Percentiles rank a stretch among this genome's conserved stretches.
Conservation (phyloP, 2,329 filamentous ascomycete species). For the Dactylellina cionopaga region DNA sequence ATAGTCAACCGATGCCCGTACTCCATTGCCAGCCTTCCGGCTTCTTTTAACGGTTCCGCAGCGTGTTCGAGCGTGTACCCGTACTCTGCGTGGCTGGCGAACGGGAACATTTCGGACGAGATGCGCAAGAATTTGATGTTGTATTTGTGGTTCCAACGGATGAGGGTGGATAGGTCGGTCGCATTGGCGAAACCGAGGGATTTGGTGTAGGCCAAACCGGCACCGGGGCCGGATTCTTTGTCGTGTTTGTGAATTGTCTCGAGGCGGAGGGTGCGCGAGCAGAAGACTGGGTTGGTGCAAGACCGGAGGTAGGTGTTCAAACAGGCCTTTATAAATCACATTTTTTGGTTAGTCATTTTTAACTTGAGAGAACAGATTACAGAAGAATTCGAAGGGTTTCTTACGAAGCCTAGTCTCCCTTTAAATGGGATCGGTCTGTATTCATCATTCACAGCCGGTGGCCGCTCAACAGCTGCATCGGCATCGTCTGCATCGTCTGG, state of each 20-base stretch:
- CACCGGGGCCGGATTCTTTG: conserved; percentile 29
- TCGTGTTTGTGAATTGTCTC: conserved; percentile 90
- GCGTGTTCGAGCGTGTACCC: conserved; percentile 91
- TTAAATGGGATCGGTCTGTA: conserved; percentile 89
- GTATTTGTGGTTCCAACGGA: conserved; percentile 91
- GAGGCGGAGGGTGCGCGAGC: conserved; percentile 89
- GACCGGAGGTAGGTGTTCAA: conserved; percentile 89
- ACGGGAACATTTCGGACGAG: conserved; percentile 96
- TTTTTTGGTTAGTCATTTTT: conserved; percentile 5
- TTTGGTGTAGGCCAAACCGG: conserved; percentile 75
- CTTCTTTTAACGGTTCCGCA: conserved; percentile 77
- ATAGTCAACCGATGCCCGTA: conserved; percentile 86
- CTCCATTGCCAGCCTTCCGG: conserved; percentile 78
- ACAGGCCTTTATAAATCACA: conserved; percentile 74
- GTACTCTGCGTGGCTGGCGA: conserved; percentile 86
- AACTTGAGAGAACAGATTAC: too few relatives aligned
- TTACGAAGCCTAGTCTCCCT: conserved; percentile 86
- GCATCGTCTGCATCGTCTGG: not conserved
- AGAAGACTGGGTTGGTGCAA: conserved; percentile 85
- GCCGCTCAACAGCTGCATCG: conserved; percentile 63
- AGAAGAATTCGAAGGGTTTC: conserved; percentile 58
- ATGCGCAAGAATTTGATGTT: conserved; percentile 91
- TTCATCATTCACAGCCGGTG: conserved; percentile 82
- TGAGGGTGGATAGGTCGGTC: conserved; percentile 82
- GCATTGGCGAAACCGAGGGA: conserved; percentile 82